These are phyloP conservation scores for Saussurea involucrata DNA, from an alignment of 129 eudicot genomes.

Conservation along the genomic window DNA sequence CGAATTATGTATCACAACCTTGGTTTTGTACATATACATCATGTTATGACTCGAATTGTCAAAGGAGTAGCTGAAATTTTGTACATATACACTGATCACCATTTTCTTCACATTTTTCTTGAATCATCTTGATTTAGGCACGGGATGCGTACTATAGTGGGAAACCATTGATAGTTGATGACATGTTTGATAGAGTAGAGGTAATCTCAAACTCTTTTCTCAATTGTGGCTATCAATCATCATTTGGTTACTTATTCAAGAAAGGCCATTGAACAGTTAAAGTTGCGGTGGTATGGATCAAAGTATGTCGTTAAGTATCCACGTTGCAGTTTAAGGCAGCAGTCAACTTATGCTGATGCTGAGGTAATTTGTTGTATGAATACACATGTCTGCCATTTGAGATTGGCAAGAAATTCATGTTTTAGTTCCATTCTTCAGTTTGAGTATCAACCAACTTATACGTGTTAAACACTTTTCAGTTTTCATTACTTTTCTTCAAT, in stretches of 20 bases:
- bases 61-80: not conserved
- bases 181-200: constrained; percentile 96
- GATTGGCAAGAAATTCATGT: not conserved
- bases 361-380: constrained; percentile 52
- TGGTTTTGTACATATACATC: constrained; percentile 7
- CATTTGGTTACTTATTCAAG: constrained; percentile 4
- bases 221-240: not conserved
- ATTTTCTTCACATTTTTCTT: constrained; percentile 12
- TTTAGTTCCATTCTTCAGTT: not conserved
- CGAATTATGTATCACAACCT: not conserved
- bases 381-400: not conserved
- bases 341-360: constrained; percentile 94
- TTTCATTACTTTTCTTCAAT: not conserved
- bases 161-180: constrained; percentile 82
- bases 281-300: constrained; percentile 84
- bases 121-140: constrained; percentile 47
- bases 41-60: not conserved
- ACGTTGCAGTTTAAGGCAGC: constrained; percentile 86
- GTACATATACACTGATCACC: no score
- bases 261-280: constrained; percentile 48
- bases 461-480: not conserved
- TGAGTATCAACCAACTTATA: not conserved
- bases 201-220: constrained; percentile 24
- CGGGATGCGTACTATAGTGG: constrained; percentile 96
- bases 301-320: constrained; percentile 92